Evolutionary conservation across 2,329 filamentous ascomycete genomes (phyloP), one percentile per base, ranked within the genome.

Genomic region (Cryphonectria japonica): DNA sequence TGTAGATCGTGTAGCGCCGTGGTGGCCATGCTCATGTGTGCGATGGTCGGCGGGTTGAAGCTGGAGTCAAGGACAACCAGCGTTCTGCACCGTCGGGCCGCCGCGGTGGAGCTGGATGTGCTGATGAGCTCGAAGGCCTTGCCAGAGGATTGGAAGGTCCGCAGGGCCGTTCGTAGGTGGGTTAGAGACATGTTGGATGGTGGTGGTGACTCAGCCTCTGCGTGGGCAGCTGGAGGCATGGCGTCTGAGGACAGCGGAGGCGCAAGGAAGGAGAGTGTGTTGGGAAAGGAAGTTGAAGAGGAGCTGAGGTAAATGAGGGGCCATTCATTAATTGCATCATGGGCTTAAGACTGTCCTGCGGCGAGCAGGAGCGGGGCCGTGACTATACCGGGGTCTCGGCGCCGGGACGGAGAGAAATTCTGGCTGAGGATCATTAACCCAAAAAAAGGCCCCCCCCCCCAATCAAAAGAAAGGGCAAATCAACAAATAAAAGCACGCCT

Each of bases 31-130:
- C 81, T 81, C 60, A 85, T 80, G 77, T 92, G 90, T 2, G 89
- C 90, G 9, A 82, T 80, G 0, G 90, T 91, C 0, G 90, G 90
- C 37, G 90, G 90, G 77, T 92, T 92, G 82, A 91, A 92, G 71
- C 88, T 91, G 66, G 89, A 90, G 79, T 92, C 90, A 63, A 92
- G 84, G 69, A 92, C 82, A 68, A 91, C 80, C 71, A 92, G 81
- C 26, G 77, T 79, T 32, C 72, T 74, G 62, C 75, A 71, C 73
- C 75, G 19, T 78, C 69, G 76, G 16, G 78, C 65, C 65, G 50
- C 6, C 70, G 60, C 61, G 73, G 72, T 39, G 70, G 71, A 64
- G 67, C 22, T 29, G 72, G 67, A 52, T 2, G 67, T 39, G 43
- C 26, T 61, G 63, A 69, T 29, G 54, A 73, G 60, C n/a, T 72